Base-by-base conservation (phyloP, 345 rosid genomes). In the Hibiscus mutabilis region DNA sequence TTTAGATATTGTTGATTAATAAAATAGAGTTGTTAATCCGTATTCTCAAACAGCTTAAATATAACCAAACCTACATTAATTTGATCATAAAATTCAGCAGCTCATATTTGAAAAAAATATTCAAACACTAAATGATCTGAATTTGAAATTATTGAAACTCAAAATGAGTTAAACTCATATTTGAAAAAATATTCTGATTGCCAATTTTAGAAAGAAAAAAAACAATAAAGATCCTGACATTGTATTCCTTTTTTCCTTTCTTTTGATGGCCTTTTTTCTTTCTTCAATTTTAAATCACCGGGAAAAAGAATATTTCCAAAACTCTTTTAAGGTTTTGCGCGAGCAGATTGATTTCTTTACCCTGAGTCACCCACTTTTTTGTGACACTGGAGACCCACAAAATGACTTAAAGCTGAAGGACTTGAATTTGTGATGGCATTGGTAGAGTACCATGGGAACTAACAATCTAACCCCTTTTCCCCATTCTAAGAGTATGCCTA, bases 361-460 rank as follows among this genome's bases (percentile, higher is more conserved):
- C 60, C 24, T 11, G 66, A 22, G 27, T 46, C 52, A 74, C 68
- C 19, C 57, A 24, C 3, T 46, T 66, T 35, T 66, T 46, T 49
- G 25, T 4, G 49, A n/a, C 42, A 25, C 12, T 27, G 14, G 37
- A 27, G 70, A 27, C 59, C 70, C 71, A 66, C 42, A 57, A 40
- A 49, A 16, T 27, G 71, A 27, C 59, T 27, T 25, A 37, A 66
- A 66, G 22, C 49, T 49, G 42, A 67, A 66, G 70, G 59, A 27
- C 58, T 24, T 44, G 33, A 22, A 65, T 49, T 49, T 67, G 18
- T 49, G 6, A 16, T 27, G 1, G 24, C 47, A 66, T 56, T 25
- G 1, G 24, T 66, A 66, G 70, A 22, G 21, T 46, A 35, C 6
- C n/a, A 52, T 25, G 59, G 14, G 44, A 37, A 67, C 59, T 55